Evolutionary conservation across 148 eudicot species (phyloP).

Genomic region (Rheum nobile): DNA sequence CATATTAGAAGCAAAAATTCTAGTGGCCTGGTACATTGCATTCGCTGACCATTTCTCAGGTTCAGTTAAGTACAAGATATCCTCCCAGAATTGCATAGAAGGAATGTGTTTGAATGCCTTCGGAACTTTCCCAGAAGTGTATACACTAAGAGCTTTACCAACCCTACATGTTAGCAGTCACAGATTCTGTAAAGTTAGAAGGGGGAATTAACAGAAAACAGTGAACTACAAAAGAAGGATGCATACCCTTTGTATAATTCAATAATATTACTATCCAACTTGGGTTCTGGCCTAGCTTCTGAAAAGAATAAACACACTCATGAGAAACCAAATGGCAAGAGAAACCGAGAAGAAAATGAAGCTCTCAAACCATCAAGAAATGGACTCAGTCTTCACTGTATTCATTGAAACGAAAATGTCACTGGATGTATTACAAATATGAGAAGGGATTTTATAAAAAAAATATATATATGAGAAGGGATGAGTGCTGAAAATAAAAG

Average conservation of each 20-base stretch:
- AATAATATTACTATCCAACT: slow-evolving; percentile 51
- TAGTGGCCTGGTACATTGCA: slow-evolving; percentile 84
- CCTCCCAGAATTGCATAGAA: slow-evolving; percentile 63
- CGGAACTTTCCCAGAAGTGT: slow-evolving; percentile 75
- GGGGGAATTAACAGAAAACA: background rate
- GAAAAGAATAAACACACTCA: slow-evolving; percentile 9
- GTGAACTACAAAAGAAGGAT: background rate
- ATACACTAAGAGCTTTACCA: slow-evolving; percentile 59
- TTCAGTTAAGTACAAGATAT: slow-evolving; percentile 70
- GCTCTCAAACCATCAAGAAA: background rate
- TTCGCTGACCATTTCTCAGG: slow-evolving; percentile 91
- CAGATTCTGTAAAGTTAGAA: background rate
- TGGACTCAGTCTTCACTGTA: background rate
- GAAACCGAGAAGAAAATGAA: background rate
- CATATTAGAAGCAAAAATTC: slow-evolving; percentile 86
- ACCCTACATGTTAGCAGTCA: slow-evolving; percentile 35
- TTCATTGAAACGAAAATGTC: background rate
- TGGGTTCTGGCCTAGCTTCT: slow-evolving; percentile 41
- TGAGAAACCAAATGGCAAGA: background rate
- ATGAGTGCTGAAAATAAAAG: background rate
- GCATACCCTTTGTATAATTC: slow-evolving; percentile 70
- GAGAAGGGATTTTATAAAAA: background rate
- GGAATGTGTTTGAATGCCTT: slow-evolving; percentile 76
- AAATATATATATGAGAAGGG: too few species aligned
- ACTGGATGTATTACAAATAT: background rate